phyloP scores from a whole-genome alignment of 163 green algal species.

The Prototheca stagnorum region DNA sequence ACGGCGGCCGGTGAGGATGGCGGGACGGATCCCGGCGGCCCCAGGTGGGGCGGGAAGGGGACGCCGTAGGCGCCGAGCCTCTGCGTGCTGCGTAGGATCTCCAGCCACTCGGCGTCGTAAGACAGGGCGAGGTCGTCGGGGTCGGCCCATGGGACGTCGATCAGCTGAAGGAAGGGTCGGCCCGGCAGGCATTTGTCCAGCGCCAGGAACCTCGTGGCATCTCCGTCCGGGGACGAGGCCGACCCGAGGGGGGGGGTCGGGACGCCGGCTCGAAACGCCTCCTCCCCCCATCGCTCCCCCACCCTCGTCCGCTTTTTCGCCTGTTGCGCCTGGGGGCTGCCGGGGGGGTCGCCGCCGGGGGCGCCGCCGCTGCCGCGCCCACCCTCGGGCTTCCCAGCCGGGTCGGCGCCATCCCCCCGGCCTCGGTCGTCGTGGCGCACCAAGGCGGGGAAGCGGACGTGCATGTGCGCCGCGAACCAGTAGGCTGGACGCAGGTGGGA shows the following conservation, averaged over 20 bases:
- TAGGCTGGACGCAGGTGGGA: constrained; percentile 59
- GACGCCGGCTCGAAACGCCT: background rate
- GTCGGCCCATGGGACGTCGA: constrained; percentile 55
- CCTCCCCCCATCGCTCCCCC: background rate
- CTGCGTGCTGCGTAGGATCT: constrained; percentile 64
- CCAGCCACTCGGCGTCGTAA: constrained; percentile 91
- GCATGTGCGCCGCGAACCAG: constrained; percentile 92
- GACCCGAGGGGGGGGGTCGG: background rate
- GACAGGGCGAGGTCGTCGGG: constrained; percentile 43
- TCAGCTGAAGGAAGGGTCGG: constrained; percentile 80
- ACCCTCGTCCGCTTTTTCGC: background rate
- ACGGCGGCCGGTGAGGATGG: background rate
- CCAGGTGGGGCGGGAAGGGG: constrained; percentile 13
- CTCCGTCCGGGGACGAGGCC: background rate
- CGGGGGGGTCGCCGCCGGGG: constrained; percentile 8
- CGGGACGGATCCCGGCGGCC: background rate
- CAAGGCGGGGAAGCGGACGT: constrained; percentile 85
- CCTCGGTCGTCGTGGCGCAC: constrained; percentile 32
- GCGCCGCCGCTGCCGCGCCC: background rate
- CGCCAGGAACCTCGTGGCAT: constrained; percentile 74
- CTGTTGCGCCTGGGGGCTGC: background rate
- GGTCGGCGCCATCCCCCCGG: background rate
- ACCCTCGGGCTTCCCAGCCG: background rate
- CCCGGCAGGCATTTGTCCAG: constrained; percentile 94
- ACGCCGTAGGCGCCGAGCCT: constrained; percentile 28